These are phyloP conservation scores for Colletotrichum shisoi DNA, from an alignment of 2,329 filamentous ascomycete genomes.

Conservation along the genomic window DNA sequence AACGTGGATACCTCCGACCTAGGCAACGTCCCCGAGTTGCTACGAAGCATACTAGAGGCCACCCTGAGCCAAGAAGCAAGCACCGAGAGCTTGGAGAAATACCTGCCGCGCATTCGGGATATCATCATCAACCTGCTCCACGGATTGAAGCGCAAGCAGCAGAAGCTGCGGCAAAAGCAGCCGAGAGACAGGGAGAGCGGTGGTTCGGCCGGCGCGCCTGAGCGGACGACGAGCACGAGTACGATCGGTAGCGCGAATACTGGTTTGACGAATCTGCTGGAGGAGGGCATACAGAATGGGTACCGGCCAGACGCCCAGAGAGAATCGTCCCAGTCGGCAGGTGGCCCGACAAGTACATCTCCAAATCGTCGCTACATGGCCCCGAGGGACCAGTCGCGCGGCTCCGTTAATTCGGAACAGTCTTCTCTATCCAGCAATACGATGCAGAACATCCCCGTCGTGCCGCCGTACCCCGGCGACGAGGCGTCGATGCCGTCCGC, in stretches of 20 bases:
- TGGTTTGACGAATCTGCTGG: constrained; percentile 65
- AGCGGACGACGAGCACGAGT: constrained; percentile 66
- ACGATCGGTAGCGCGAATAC: constrained; percentile 66
- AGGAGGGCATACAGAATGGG: constrained; percentile 66
- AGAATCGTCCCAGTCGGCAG: constrained; percentile 36
- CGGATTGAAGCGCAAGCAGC: constrained; percentile 95
- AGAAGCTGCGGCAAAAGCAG: constrained; percentile 76
- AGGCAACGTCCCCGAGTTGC: constrained; percentile 90
- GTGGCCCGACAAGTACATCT: constrained; percentile 49
- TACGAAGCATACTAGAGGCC: constrained; percentile 90
- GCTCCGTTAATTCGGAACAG: constrained; percentile 63
- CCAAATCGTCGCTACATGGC: constrained; percentile 57
- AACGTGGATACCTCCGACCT: constrained; percentile 94
- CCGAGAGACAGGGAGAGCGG: constrained; percentile 63
- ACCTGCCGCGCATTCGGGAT: constrained; percentile 91
- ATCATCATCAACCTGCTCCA: constrained; percentile 98
- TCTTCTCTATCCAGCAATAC: constrained; percentile 77
- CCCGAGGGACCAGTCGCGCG: constrained; percentile 61
- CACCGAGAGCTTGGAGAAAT: constrained; percentile 90
- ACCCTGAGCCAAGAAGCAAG: constrained; percentile 97
- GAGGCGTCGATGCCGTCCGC: constrained; percentile 50
- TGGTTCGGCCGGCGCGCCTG: constrained; percentile 51
- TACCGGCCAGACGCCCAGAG: constrained; percentile 52
- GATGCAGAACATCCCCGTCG: constrained; percentile 77
- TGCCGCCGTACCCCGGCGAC: constrained; percentile 74